Evolutionary conservation across 345 rosid genomes (phyloP).

Genomic region (Tarenaya hassleriana): DNA sequence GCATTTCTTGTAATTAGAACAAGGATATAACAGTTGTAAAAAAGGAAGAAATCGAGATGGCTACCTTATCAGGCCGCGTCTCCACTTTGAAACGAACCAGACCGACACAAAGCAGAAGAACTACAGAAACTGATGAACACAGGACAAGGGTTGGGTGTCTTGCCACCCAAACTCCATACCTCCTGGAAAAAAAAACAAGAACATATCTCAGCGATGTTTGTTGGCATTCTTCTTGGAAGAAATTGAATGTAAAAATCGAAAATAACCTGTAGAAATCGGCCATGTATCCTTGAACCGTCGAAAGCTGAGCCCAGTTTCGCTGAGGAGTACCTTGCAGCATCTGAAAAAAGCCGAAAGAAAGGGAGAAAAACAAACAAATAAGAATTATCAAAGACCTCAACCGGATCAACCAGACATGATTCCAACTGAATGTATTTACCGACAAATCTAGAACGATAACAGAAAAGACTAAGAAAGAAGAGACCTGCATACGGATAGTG

Average conservation of each 20-base stretch:
- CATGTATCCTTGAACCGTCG: conserved; percentile 82
- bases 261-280: conserved; percentile 77
- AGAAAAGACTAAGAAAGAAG: too few relatives aligned
- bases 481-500: conserved; percentile 60
- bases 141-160: conserved; percentile 69
- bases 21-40: not conserved
- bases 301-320: conserved; percentile 58
- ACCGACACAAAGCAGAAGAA: conserved; percentile 86
- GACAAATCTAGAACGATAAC: too few relatives aligned
- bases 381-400: conserved; percentile 8
- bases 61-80: conserved; percentile 95
- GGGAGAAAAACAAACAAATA: too few relatives aligned
- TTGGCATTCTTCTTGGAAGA: conserved; percentile 5
- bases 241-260: conserved; percentile 11
- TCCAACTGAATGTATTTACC: not conserved
- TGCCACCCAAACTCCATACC: conserved; percentile 90
- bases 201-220: conserved; percentile 8
- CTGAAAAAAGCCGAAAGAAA: conserved; percentile 33
- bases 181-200: conserved; percentile 55
- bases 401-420: conserved; percentile 2
- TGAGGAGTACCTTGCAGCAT: conserved; percentile 66
- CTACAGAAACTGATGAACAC: conserved; percentile 50
- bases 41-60: not conserved
- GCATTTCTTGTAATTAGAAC: not conserved
- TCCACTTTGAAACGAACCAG: conserved; percentile 88